Evolutionary conservation across 176 grass and related monocot genomes (phyloP).

Genomic region (Musa troglodytarum): DNA sequence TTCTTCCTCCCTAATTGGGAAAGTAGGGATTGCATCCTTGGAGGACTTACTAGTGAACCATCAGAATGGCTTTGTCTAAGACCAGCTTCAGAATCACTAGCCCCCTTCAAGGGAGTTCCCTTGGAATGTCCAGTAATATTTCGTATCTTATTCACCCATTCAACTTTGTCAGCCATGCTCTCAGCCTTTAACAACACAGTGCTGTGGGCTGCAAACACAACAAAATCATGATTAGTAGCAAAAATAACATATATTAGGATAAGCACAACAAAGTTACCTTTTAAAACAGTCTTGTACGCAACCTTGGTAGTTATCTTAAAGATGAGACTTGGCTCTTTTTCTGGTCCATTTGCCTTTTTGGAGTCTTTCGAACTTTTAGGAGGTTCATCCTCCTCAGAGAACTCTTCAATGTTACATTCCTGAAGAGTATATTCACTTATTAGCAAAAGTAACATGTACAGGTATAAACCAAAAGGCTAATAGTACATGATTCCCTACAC

Average conservation of each 20-base stretch:
- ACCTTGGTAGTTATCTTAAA: conserved; percentile 78
- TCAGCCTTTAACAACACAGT: conserved; percentile 70
- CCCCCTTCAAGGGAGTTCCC: conserved; percentile 20
- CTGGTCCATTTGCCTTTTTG: conserved; percentile 45
- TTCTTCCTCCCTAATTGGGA: neutral
- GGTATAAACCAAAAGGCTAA: neutral
- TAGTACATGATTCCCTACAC: neutral
- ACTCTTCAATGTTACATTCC: conserved; percentile 72
- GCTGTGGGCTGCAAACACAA: conserved; percentile 35
- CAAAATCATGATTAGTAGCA: neutral
- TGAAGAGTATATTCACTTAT: neutral
- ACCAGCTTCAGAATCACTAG: conserved; percentile 24
- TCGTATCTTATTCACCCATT: conserved; percentile 64
- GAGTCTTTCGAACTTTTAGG: conserved; percentile 60
- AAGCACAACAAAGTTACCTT: conserved; percentile 39
- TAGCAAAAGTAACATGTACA: neutral
- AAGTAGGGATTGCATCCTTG: neutral
- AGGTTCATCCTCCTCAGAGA: conserved; percentile 56
- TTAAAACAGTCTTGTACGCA: conserved; percentile 84
- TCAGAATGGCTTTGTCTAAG: conserved; percentile 54
- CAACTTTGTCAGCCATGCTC: conserved; percentile 68
- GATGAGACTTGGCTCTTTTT: conserved; percentile 39
- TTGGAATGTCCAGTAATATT: conserved; percentile 28
- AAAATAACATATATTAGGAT: neutral
- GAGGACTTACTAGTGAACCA: conserved; percentile 55